Evolutionary conservation across 2,329 filamentous ascomycete genomes (phyloP), one percentile per base, ranked within the genome.

Genomic region (Lithohypha guttulata): DNA sequence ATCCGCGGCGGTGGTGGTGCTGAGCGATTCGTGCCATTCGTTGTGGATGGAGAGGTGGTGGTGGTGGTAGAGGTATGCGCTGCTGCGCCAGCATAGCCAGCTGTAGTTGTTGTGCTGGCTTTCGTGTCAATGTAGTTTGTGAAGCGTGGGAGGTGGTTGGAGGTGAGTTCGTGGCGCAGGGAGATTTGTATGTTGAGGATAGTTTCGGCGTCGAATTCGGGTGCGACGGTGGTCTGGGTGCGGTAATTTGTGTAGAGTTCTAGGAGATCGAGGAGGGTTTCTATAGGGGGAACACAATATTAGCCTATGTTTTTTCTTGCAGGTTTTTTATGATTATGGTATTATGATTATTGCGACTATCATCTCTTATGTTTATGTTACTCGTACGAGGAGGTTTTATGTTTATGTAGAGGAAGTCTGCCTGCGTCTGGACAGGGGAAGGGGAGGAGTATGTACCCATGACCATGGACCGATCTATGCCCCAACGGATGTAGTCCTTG

Each of bases 211-310:
- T 80, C 74, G 59, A 84, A 81, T 33, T 73, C 66, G 11, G 73
- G 68, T 5, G 86, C 87, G 14, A 94, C 68, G 35, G 79, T 76
- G 22, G 86, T 94, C 36, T 71, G 69, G 49, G 75, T 73, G 39
- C 77, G 75, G 55, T 93, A 81, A 54, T 93, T 83, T 0, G 85
- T 91, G 59, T 95, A 96, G 2, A 96, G 72, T 54, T 98, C 89
- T 18, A 96, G 71, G 0, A 95, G 70, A 55, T 96, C 91, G 26
- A 95, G 75, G 52, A 94, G 74, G 0, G 84, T 89, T 68, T 96
- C 89, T 64, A 71, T 58, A 6, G 10, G 25, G 13, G 31, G 15
- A 20, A 28, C 26, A 17, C 7, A 39, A 30, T 30, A 39, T 39
- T 39, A 39, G 35, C 35, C 30, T 22, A 39, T 39, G 35, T 30